Percentiles rank a stretch among this genome's conserved stretches.
Evolutionary conservation across 768 basidiomycete genomes (phyloP).

Genomic region (Mycena indigotica): DNA sequence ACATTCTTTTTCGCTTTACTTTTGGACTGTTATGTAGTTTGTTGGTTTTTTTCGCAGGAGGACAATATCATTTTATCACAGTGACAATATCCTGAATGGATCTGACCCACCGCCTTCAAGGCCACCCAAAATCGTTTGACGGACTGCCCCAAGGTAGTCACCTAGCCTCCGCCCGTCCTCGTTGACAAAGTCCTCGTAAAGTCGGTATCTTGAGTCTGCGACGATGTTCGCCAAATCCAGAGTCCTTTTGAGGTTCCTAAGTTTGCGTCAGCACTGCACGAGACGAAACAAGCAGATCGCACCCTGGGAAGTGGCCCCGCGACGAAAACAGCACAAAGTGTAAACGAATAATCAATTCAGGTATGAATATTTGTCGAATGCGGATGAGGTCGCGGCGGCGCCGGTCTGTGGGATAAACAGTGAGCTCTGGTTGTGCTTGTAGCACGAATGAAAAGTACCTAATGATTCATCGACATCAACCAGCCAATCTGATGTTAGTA

Average conservation of each 20-base stretch:
- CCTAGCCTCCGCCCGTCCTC: constrained; percentile 61
- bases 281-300: constrained; percentile 28
- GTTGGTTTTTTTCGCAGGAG: background rate
- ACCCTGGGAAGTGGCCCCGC: constrained; percentile 66
- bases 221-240: constrained; percentile 82
- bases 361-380: constrained; percentile 88
- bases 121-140: constrained; percentile 69
- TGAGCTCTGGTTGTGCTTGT: too few species aligned
- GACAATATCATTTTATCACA: too few species aligned
- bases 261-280: background rate
- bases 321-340: constrained; percentile 74
- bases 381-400: constrained; percentile 69
- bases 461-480: constrained; percentile 52
- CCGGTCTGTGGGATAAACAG: constrained; percentile 47
- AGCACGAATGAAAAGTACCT: background rate
- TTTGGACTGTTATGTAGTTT: background rate
- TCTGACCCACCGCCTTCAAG: constrained; percentile 78
- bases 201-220: constrained; percentile 81
- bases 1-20: background rate
- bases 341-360: constrained; percentile 84
- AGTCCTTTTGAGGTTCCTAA: constrained; percentile 75
- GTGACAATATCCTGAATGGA: constrained; percentile 57
- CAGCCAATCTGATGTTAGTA: constrained; percentile 81
- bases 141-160: constrained; percentile 75
- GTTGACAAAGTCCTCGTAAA: constrained; percentile 83